Evolutionary conservation across 352 stramenopile genomes (phyloP).

Genomic region (Globisporangium solare): DNA sequence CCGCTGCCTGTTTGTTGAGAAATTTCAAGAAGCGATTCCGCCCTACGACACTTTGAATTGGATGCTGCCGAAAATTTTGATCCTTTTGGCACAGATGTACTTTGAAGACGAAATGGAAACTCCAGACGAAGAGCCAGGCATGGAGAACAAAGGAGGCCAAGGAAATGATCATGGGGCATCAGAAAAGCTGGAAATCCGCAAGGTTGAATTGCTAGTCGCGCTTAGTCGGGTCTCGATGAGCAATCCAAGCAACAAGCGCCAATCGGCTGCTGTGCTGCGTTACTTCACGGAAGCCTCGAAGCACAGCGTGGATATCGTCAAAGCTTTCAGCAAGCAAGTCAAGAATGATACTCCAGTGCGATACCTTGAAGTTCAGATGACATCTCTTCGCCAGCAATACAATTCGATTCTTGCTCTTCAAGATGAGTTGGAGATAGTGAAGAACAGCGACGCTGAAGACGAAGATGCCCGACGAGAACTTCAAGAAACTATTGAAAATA

Average conservation of each 20-base stretch:
- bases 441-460: slow-evolving; percentile 18
- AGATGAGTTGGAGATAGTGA: slow-evolving; percentile 36
- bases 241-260: slow-evolving; percentile 80
- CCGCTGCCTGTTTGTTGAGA: slow-evolving; percentile 80
- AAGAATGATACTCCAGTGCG: slow-evolving; percentile 71
- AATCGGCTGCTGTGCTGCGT: slow-evolving; percentile 66
- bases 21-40: slow-evolving; percentile 52
- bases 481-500: slow-evolving; percentile 43
- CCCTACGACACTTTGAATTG: slow-evolving; percentile 68
- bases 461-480: slow-evolving; percentile 47
- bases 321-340: slow-evolving; percentile 76
- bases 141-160: slow-evolving; percentile 27
- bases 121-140: slow-evolving; percentile 35
- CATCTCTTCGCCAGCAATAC: slow-evolving; percentile 66
- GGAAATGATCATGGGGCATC: neutral
- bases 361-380: slow-evolving; percentile 89
- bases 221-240: slow-evolving; percentile 68
- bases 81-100: slow-evolving; percentile 75
- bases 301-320: slow-evolving; percentile 60
- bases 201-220: slow-evolving; percentile 64
- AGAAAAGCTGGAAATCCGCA: slow-evolving; percentile 31
- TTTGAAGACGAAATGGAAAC: slow-evolving; percentile 75
- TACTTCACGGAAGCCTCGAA: slow-evolving; percentile 55
- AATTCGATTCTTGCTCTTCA: slow-evolving; percentile 56
- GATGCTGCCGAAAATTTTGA: slow-evolving; percentile 57